Base-by-base conservation (phyloP, 495 filamentous ascomycete genomes). In the Hyaloscypha bicolor region DNA sequence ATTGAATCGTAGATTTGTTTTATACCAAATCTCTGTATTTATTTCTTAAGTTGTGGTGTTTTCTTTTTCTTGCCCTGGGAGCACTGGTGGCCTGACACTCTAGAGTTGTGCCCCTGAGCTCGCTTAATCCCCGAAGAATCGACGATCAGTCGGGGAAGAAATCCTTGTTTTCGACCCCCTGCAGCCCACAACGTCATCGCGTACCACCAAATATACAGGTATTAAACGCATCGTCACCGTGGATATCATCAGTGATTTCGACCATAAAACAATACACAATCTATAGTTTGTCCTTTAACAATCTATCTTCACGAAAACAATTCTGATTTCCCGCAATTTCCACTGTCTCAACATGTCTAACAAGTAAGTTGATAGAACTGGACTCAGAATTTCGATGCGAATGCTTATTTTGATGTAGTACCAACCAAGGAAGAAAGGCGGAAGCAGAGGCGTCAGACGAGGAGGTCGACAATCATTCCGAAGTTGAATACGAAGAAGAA, bases 1-100 rank as follows among this genome's bases (percentile, higher is more conserved):
- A 53, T 53, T 53, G 19, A 25, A 14, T 53, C 6, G 90, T 37
- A 37, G 3, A 25, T 25, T 37, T 37, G 35, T 3, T 37, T 12
- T 37, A 25, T 2, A 25, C 25, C 25, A 25, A 25, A 25, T 25
- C 25, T 25, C 25, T 25, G 25, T 25, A 2, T 25, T 25, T 25
- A 25, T 25, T 25, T 25, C 2, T 25, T 25, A 25, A 25, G 25
- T 25, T 25, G 25, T 25, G 25, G 25, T 25, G 2, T 25, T 25
- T 25, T 2, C 25, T 25, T 25, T 25, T 25, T 25, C 25, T 2
- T 2, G 25, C 25, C 25, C 25, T 25, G 25, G 1, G 25, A 25
- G 25, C 25, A 25, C 25, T 25, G 25, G 25, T 25, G 25, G 25
- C 25, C 25, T 25, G 25, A 25, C 25, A 1, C 25, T 25, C 25